A percentile compares a stretch with the other conserved stretches of the same genome.
phyloP scores from a whole-genome alignment of 768 basidiomycete genomes.

The Podaxis rugospora region DNA sequence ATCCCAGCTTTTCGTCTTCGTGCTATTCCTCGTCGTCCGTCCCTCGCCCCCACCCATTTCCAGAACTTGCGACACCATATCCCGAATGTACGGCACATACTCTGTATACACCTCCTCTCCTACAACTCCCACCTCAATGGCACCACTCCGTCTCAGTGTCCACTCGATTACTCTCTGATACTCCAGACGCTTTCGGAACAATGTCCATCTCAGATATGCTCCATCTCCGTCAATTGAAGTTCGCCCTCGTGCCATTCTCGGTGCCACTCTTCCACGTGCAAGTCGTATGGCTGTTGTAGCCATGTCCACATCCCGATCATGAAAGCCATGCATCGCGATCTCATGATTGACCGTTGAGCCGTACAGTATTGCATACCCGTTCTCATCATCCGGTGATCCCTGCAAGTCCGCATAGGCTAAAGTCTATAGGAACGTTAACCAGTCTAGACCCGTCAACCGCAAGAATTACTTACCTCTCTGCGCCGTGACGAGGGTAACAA shows the following conservation, averaged over 20 bases:
- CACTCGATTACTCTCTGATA: constrained; percentile 38
- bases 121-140: not conserved
- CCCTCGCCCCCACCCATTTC: constrained; percentile 15
- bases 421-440: constrained; percentile 20
- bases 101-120: constrained; percentile 45
- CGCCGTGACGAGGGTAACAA: not conserved
- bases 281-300: constrained; percentile 38
- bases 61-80: constrained; percentile 52
- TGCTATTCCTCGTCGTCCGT: constrained; percentile 54
- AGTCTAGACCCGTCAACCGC: not conserved
- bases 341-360: constrained; percentile 20
- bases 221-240: constrained; percentile 26
- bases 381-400: constrained; percentile 49
- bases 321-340: constrained; percentile 26
- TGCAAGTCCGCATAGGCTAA: constrained; percentile 28
- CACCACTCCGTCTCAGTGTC: not conserved
- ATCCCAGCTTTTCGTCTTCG: constrained; percentile 28
- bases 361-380: constrained; percentile 44
- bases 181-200: constrained; percentile 37
- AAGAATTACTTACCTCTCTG: not conserved
- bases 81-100: constrained; percentile 65
- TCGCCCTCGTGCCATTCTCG: constrained; percentile 23
- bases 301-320: constrained; percentile 46
- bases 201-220: not conserved
- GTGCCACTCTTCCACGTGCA: constrained; percentile 36